phyloP scores from a whole-genome alignment of 352 stramenopile species.

The Phytophthora niederhauseri region DNA sequence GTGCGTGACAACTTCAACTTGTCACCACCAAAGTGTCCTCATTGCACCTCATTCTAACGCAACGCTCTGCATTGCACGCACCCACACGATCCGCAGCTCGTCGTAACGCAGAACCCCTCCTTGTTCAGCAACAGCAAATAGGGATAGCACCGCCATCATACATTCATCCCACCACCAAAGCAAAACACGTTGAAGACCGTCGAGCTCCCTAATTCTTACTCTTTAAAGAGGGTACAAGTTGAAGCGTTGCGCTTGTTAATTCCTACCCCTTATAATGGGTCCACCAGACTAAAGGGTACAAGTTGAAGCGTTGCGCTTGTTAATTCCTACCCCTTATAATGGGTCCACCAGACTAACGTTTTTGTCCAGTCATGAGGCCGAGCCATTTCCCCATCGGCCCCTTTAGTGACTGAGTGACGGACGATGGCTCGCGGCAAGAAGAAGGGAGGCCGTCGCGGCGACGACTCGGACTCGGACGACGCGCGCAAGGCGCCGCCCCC shows the following conservation, averaged over 20 bases:
- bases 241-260: not conserved
- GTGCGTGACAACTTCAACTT: constrained; percentile 35
- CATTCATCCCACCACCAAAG: not conserved
- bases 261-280: no score
- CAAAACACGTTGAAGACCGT: not conserved
- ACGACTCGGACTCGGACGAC: constrained; percentile 81
- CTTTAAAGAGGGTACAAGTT: not conserved
- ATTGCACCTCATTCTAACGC: not conserved
- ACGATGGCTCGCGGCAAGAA: constrained; percentile 81
- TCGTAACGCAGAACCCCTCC: constrained; percentile 53
- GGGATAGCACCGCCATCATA: not conserved
- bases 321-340: not conserved
- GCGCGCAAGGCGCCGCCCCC: constrained; percentile 33
- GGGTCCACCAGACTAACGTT: not conserved
- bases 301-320: not conserved
- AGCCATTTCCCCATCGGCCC: not conserved
- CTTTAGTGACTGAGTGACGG: not conserved
- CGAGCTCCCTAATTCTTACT: not conserved
- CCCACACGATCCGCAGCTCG: constrained; percentile 23
- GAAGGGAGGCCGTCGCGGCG: constrained; percentile 71
- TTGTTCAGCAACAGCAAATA: constrained; percentile 9
- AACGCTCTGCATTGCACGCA: not conserved
- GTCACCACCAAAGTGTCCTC: not conserved
- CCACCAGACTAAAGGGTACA: no score
- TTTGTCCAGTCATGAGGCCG: not conserved